Percentiles rank a stretch among this genome's conserved stretches.
Evolutionary conservation across 805 yeast genomes (phyloP).

Genomic region (Naumovozyma castellii): DNA sequence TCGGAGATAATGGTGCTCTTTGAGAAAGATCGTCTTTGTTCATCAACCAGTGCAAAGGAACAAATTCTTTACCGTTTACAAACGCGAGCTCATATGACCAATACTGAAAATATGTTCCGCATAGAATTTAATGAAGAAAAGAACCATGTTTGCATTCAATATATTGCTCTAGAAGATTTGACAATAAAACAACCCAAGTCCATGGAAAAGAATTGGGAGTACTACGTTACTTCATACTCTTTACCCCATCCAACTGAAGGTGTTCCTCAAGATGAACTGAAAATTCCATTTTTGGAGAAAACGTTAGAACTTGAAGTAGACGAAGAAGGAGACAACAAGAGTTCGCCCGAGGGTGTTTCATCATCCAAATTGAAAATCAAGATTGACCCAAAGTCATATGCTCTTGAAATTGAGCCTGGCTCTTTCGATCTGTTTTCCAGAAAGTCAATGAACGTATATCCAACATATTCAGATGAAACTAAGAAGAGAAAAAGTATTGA

Average conservation of each 20-base stretch:
- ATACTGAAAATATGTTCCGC: constrained; percentile 89
- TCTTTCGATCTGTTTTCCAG: constrained; percentile 75
- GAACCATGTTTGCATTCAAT: constrained; percentile 58
- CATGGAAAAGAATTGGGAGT: constrained; percentile 80
- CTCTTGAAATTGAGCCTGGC: constrained; percentile 68
- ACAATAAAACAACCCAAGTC: constrained; percentile 64
- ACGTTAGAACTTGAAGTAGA: constrained; percentile 49
- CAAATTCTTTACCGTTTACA: constrained; percentile 88
- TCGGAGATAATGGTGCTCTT: constrained; percentile 72
- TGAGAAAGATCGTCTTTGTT: constrained; percentile 65
- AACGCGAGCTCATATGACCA: constrained; percentile 69
- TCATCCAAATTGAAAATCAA: constrained; percentile 69
- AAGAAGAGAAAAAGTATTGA: constrained; percentile 2
- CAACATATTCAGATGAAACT: constrained; percentile 4
- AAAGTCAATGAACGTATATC: constrained; percentile 39
- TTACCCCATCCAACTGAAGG: constrained; percentile 98
- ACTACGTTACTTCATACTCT: constrained; percentile 83
- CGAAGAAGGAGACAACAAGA: constrained; percentile 6
- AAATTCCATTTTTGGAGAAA: constrained; percentile 67
- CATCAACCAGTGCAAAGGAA: constrained; percentile 64
- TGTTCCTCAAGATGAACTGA: constrained; percentile 64
- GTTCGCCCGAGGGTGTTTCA: constrained; percentile 46
- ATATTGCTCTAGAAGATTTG: constrained; percentile 78
- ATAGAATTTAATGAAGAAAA: constrained; percentile 54
- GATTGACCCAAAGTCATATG: constrained; percentile 67